A percentile compares a stretch with the other conserved stretches of the same genome.
Evolutionary conservation across 352 stramenopile species (phyloP).

Genomic region (Globisporangium apiculatum): DNA sequence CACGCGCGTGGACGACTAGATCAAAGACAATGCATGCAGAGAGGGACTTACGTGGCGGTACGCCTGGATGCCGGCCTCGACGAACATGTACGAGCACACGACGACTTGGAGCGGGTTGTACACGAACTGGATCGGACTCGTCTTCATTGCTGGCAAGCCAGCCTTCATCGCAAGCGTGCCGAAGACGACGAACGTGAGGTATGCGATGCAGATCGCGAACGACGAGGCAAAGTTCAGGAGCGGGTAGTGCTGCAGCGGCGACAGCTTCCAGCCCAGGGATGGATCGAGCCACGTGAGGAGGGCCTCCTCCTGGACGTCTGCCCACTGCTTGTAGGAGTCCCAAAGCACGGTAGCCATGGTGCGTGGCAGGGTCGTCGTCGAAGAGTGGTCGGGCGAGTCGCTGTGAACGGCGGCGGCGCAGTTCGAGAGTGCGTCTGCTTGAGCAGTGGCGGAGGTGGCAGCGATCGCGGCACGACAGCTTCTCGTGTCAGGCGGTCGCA

Average conservation of each 20-base stretch:
- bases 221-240: constrained; percentile 47
- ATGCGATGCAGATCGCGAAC: constrained; percentile 50
- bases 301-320: constrained; percentile 30
- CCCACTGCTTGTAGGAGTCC: constrained; percentile 53
- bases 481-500: too few relatives aligned
- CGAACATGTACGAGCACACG: constrained; percentile 95
- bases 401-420: constrained; percentile 8
- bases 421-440: constrained; percentile 4
- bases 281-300: constrained; percentile 47
- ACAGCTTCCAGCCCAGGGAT: constrained; percentile 39
- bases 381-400: background rate
- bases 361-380: background rate
- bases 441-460: too few relatives aligned
- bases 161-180: constrained; percentile 74
- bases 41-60: constrained; percentile 72
- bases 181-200: constrained; percentile 60
- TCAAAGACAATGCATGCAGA: too few relatives aligned
- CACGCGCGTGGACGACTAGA: too few relatives aligned
- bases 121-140: constrained; percentile 88
- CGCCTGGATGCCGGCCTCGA: constrained; percentile 90
- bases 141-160: constrained; percentile 68
- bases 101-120: constrained; percentile 97
- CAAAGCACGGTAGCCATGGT: constrained; percentile 35
- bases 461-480: too few relatives aligned
- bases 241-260: constrained; percentile 31